Base-by-base conservation (phyloP, 1,284 basidiomycete species). In the Ganoderma multipileum region DNA sequence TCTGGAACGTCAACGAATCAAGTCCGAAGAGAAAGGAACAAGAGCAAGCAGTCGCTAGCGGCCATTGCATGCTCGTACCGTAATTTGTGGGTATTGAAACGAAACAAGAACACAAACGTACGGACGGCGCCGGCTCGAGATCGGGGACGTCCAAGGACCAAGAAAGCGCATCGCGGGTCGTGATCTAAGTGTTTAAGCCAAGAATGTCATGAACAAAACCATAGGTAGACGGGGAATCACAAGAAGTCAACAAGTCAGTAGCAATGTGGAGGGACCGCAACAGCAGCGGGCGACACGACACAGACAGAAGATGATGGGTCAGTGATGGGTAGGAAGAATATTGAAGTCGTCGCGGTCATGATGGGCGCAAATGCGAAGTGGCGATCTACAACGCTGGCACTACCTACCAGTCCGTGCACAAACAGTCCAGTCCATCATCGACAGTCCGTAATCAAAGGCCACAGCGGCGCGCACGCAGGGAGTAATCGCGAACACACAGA, bases 301-400 rank as follows among this genome's bases (percentile, higher is more conserved):
- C 3, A 38, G 23, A 23, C 38, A 41, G 47, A 26, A 26, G 58
- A 60, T n/a, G n/a, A n/a, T n/a, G n/a, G n/a, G n/a, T n/a, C n/a
- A n/a, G n/a, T n/a, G n/a, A n/a, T 28, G 36, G 58, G 42, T 60
- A 38, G 26, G 57, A 36, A 23, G 23, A 16, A 23, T 4, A n/a
- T 8, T 20, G 20, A 26, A 14, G 47, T 60, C 58, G 38, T 60
- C 58, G 42, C 38, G 36, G 39, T 60, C 58, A 60, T 60, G 38
- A 41, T 11, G 55, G 55, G 55, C 55, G 33, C 55, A 16, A 16
- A 30, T 28, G 33, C 33, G 23, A 60, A 38, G 38, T n/a, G 39
- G 39, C 42, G 39, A 41, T 60, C 58, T 60, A 60, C 58, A 60
- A 60, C 57, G 47, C 47, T 50, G 36, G 38, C 23, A 60, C 58